Percentiles rank a stretch among this genome's conserved stretches.
phyloP scores from a whole-genome alignment of 768 basidiomycete species.

The Mycena latifolia region DNA sequence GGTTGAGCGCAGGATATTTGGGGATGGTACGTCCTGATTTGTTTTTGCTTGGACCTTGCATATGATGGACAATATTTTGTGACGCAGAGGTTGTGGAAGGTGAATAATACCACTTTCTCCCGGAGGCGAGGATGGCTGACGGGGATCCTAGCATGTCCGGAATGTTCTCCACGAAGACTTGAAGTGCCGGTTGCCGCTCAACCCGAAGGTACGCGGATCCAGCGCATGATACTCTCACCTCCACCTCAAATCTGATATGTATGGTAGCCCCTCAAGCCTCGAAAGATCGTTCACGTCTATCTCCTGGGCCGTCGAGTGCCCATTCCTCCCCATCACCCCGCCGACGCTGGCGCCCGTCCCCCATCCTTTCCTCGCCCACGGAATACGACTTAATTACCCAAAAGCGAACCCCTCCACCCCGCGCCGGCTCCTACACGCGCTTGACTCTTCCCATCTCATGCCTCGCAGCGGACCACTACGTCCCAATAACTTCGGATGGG shows the following conservation, averaged over 20 bases:
- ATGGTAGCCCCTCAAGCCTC: not conserved
- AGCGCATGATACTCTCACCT: not conserved
- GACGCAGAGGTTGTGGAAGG: not conserved
- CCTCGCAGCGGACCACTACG: slow-evolving; percentile 22
- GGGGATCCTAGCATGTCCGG: not conserved
- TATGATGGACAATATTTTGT: not conserved
- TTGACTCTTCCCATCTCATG: slow-evolving; percentile 21
- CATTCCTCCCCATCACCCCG: not conserved
- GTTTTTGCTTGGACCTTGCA: not conserved
- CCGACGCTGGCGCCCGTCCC: slow-evolving; percentile 4
- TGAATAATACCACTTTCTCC: not conserved
- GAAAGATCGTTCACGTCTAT: not conserved
- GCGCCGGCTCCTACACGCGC: not conserved
- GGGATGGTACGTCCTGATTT: not conserved
- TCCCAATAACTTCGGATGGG: not conserved
- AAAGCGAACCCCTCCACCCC: not conserved
- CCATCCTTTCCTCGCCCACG: not conserved
- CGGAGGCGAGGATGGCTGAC: not conserved
- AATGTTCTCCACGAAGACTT: not conserved
- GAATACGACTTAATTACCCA: not conserved
- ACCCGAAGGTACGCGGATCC: not conserved
- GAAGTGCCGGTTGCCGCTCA: not conserved
- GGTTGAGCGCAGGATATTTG: slow-evolving; percentile 23
- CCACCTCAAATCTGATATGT: not conserved
- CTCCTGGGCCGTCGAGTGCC: not conserved